Percentiles rank a stretch among this genome's conserved stretches.
Evolutionary conservation across 1,139 yeast genomes (phyloP).

Genomic region (Geotrichum cucujoidarum): DNA sequence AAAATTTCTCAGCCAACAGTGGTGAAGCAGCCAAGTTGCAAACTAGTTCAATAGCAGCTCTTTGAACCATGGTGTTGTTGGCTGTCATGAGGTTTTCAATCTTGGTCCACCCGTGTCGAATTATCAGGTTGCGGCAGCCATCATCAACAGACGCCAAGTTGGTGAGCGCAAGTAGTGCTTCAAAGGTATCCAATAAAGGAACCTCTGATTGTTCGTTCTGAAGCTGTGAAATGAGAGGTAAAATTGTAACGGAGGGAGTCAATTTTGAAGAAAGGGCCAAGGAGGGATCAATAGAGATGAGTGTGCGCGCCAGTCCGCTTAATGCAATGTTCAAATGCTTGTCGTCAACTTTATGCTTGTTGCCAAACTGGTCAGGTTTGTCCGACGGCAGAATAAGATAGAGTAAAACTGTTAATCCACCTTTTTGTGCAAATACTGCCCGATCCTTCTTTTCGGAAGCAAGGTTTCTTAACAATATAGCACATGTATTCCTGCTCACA

Average conservation of each 20-base stretch:
- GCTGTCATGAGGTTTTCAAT: slow-evolving; percentile 39
- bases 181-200: slow-evolving; percentile 42
- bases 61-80: slow-evolving; percentile 35
- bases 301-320: slow-evolving; percentile 36
- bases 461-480: slow-evolving; percentile 33
- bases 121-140: slow-evolving; percentile 36
- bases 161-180: slow-evolving; percentile 46
- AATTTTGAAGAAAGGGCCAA: slow-evolving; percentile 35
- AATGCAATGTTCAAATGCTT: slow-evolving; percentile 28
- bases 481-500: slow-evolving; percentile 31
- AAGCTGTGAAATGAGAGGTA: slow-evolving; percentile 33
- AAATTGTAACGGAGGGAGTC: slow-evolving; percentile 34
- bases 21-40: slow-evolving; percentile 40
- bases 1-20: slow-evolving; percentile 36
- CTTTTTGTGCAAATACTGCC: slow-evolving; percentile 34
- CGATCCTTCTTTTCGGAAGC: slow-evolving; percentile 33
- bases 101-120: slow-evolving; percentile 38
- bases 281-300: slow-evolving; percentile 38
- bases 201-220: slow-evolving; percentile 26
- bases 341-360: slow-evolving; percentile 22
- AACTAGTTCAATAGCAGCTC: slow-evolving; percentile 39
- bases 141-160: slow-evolving; percentile 43
- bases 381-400: slow-evolving; percentile 29
- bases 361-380: slow-evolving; percentile 16
- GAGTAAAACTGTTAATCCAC: slow-evolving; percentile 36